Percentiles rank a stretch among this genome's conserved stretches.
Evolutionary conservation across 2,329 filamentous ascomycete genomes (phyloP).

Genomic region (Chaetomiaceae sp.): DNA sequence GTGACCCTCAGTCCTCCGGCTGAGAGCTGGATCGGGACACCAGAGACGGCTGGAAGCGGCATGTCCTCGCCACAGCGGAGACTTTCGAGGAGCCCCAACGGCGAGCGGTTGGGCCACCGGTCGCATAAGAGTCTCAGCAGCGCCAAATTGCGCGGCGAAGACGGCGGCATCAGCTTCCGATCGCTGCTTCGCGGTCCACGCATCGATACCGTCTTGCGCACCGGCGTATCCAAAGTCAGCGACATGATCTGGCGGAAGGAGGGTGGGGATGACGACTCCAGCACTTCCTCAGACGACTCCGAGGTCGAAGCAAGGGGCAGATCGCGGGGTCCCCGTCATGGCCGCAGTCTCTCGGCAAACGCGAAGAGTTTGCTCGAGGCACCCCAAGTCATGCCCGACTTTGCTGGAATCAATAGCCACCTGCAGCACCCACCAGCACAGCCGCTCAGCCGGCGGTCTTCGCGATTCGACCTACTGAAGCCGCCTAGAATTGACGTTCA

Average conservation of each 20-base stretch:
- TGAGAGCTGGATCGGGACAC: conserved; percentile 31
- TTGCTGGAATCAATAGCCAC: conserved; percentile 26
- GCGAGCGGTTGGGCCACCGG: conserved; percentile 39
- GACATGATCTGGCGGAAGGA: conserved; percentile 57
- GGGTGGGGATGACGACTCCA: conserved; percentile 34
- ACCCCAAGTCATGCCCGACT: conserved; percentile 44
- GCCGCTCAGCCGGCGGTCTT: conserved; percentile 39
- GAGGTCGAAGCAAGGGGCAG: conserved; percentile 44
- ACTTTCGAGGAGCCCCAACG: conserved; percentile 40
- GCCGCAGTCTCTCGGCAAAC: conserved; percentile 29
- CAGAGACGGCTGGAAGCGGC: conserved; percentile 29
- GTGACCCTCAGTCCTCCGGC: conserved; percentile 17
- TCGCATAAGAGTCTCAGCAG: conserved; percentile 48
- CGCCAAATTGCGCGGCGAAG: conserved; percentile 42
- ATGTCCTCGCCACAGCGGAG: conserved; percentile 29
- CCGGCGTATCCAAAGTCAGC: conserved; percentile 52
- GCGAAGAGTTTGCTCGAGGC: conserved; percentile 50
- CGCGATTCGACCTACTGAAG: conserved; percentile 46
- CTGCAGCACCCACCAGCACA: conserved; percentile 27
- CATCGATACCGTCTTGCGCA: conserved; percentile 67
- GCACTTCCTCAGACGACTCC: conserved; percentile 46
- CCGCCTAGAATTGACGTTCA: conserved; percentile 47
- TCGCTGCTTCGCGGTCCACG: conserved; percentile 75
- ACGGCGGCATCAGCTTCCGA: conserved; percentile 53
- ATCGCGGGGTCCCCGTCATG: conserved; percentile 32